Evolutionary conservation across 495 filamentous ascomycete genomes (phyloP).

Genomic region (Evernia prunastri): DNA sequence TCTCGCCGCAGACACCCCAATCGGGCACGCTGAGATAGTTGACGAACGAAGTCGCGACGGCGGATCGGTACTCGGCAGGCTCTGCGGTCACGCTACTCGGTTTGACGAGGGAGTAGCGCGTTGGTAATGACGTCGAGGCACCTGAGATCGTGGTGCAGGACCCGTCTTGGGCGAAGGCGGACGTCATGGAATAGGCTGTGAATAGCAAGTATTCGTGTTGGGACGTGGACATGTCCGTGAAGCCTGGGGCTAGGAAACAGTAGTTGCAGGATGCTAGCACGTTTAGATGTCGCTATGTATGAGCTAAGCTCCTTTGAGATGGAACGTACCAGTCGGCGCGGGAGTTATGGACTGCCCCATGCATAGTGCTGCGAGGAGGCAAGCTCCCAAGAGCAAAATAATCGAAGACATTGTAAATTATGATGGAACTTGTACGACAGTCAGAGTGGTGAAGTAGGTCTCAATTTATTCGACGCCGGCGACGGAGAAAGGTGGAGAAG

Average conservation of each 20-base stretch:
- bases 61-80: not conserved
- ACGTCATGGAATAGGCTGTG: not conserved
- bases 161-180: conserved; percentile 1
- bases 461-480: not conserved
- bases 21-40: not conserved
- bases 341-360: not conserved
- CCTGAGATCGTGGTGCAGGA: not conserved
- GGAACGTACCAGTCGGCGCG: not conserved
- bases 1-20: not conserved
- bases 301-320: not conserved
- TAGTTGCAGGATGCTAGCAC: not conserved
- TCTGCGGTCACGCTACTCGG: not conserved
- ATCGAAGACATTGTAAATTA: not conserved
- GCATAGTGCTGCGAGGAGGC: not conserved
- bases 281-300: not conserved
- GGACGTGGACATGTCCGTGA: not conserved
- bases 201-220: not conserved
- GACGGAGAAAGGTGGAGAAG: not conserved
- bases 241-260: not conserved
- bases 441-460: not conserved
- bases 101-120: not conserved
- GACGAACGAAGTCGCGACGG: not conserved
- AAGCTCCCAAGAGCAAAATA: not conserved
- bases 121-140: not conserved
- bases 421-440: not conserved